Evolutionary conservation across 23 red algal species (phyloP), one percentile per base, ranked within the genome.

Genomic region (Porphyridium purpureum): DNA sequence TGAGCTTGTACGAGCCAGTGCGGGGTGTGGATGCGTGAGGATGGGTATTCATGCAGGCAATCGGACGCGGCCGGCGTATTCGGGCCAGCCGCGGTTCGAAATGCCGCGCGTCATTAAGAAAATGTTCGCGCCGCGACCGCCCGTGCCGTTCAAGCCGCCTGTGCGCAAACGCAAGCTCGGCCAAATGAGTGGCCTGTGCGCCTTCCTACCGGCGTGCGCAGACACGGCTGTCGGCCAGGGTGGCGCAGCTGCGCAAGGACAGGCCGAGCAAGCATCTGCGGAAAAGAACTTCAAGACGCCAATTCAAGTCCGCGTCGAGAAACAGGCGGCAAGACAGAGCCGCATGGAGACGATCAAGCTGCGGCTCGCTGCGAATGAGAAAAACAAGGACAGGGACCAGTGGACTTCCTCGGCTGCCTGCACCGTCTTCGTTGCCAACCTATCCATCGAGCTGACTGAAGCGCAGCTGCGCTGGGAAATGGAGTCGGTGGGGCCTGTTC

Each of bases 11-110:
- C n/a, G n/a, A n/a, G n/a, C n/a, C n/a, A n/a, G n/a, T n/a, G n/a
- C n/a, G n/a, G n/a, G n/a, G n/a, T n/a, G n/a, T n/a, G n/a, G n/a
- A n/a, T n/a, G n/a, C n/a, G n/a, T n/a, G 38, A 44, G 38, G 17
- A 44, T 44, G 38, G 38, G 38, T 11, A 11, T 17, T 44, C 80
- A 85, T 36, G 69, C 80, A 6, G 80, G 80, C 61, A 85, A 85
- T 49, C 68, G 80, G 35, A 60, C 60, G 29, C 80, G 80, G 17
- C 80, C 80, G 0, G 80, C 80, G 4, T 85, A 85, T 54, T 74
- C 67, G 27, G 72, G 72, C 11, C 64, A 73, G 26, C 55, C 56
- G 31, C 63, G 75, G 14, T 93, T 81, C 35, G 56, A 55, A 3
- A 75, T 80, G 30, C 84, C 84, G 8, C 71, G 35, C 27, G 58